Conservation (phyloP, 2,329 filamentous ascomycete species). For the Paecilomyces sp. region DNA sequence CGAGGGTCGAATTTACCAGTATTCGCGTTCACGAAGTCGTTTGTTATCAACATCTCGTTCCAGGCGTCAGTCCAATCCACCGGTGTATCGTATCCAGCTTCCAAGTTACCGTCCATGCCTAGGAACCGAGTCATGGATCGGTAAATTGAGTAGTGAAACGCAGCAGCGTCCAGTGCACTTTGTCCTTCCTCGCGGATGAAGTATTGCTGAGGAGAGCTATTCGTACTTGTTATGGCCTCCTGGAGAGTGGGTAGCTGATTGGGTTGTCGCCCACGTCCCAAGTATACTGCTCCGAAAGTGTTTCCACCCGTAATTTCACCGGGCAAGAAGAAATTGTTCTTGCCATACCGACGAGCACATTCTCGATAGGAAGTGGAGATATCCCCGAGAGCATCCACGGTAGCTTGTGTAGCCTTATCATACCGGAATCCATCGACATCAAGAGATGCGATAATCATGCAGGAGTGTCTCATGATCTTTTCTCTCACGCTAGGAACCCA, state of each 20-base stretch:
- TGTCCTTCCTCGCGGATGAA: conserved; percentile 49
- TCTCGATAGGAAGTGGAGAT: conserved; percentile 51
- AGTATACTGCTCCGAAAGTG: conserved; percentile 52
- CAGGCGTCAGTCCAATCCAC: conserved; percentile 51
- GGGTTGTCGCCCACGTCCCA: conserved; percentile 56
- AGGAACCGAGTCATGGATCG: conserved; percentile 55
- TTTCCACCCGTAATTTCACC: conserved; percentile 60
- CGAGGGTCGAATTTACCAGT: conserved; percentile 57
- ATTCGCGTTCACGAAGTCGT: conserved; percentile 55
- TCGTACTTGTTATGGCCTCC: conserved; percentile 43
- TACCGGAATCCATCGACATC: conserved; percentile 62
- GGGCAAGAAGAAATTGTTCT: conserved; percentile 57
- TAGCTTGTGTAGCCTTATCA: conserved; percentile 60
- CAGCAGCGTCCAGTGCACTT: conserved; percentile 51
- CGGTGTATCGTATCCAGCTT: conserved; percentile 47
- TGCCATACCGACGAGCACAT: conserved; percentile 51
- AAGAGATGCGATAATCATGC: conserved; percentile 55
- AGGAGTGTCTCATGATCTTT: conserved; percentile 55
- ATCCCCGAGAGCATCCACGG: conserved; percentile 53
- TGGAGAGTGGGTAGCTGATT: conserved; percentile 41
- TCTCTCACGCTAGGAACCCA: conserved; percentile 54
- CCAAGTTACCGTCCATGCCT: conserved; percentile 51
- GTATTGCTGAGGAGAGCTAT: conserved; percentile 33
- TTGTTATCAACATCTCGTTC: conserved; percentile 51
- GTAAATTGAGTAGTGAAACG: conserved; percentile 60